These are phyloP conservation scores for Aspergillus sp. DNA, from an alignment of 2,329 filamentous ascomycete species.

Conservation along the genomic window DNA sequence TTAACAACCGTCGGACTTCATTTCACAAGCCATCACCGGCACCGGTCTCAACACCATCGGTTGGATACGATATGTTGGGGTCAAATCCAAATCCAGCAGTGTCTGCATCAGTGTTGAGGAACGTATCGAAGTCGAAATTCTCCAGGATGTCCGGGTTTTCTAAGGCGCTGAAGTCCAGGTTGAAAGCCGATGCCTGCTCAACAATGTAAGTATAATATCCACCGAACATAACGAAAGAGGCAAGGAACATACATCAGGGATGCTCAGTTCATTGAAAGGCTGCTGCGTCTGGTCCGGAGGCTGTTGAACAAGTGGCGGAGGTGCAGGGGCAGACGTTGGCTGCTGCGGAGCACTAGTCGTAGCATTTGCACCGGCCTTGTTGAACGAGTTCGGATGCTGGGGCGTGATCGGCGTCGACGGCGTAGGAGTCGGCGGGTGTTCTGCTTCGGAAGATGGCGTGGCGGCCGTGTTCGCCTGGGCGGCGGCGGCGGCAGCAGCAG, in stretches of 20 bases:
- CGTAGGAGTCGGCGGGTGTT: constrained; percentile 50
- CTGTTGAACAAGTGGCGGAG: constrained; percentile 38
- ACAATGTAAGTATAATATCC: constrained; percentile 18
- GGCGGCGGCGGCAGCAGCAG: constrained; percentile 31
- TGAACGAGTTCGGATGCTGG: constrained; percentile 49
- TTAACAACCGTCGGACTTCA: constrained; percentile 35
- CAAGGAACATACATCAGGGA: constrained; percentile 39
- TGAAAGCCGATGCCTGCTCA: constrained; percentile 37
- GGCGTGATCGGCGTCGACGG: constrained; percentile 53
- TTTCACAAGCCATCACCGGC: constrained; percentile 41
- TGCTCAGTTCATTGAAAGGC: constrained; percentile 36
- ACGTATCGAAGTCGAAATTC: constrained; percentile 67
- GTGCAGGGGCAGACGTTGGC: constrained; percentile 39
- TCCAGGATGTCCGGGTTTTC: constrained; percentile 51
- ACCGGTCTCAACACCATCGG: constrained; percentile 48
- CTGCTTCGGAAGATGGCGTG: constrained; percentile 48
- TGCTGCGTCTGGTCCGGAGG: constrained; percentile 36
- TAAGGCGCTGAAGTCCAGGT: constrained; percentile 48
- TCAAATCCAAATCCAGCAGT: constrained; percentile 47
- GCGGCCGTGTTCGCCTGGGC: constrained; percentile 43
- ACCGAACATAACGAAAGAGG: neutral
- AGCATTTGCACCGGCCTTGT: constrained; percentile 41
- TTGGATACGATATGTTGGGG: constrained; percentile 39
- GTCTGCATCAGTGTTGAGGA: constrained; percentile 59
- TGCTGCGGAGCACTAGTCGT: constrained; percentile 35